A percentile compares a stretch with the other conserved stretches of the same genome.
phyloP scores from a whole-genome alignment of 1,284 basidiomycete genomes.

The Cryptococcus sp. region DNA sequence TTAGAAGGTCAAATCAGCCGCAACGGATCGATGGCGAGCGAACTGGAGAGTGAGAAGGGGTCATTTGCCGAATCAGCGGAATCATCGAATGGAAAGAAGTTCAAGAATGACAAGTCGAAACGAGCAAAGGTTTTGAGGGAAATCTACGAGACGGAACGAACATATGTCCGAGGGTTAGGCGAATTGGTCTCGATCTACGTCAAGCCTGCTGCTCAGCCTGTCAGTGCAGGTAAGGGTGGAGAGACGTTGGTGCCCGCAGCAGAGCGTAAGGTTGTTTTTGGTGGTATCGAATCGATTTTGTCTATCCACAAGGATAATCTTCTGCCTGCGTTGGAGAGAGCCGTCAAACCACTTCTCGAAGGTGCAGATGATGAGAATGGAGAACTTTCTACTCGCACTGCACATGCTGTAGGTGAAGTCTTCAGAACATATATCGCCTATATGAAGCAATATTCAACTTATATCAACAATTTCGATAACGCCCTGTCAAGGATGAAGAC shows the following conservation, averaged over 20 bases:
- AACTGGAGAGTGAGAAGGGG: slow-evolving; percentile 13
- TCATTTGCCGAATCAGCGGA: slow-evolving; percentile 3
- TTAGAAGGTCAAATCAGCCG: slow-evolving; percentile 16
- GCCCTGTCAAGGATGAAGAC: slow-evolving; percentile 77
- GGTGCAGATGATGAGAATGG: slow-evolving; percentile 64
- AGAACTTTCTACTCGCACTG: slow-evolving; percentile 66
- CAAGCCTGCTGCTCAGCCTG: slow-evolving; percentile 69
- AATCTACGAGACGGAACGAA: slow-evolving; percentile 89
- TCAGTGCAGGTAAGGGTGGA: slow-evolving; percentile 54
- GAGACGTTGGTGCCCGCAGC: slow-evolving; percentile 61
- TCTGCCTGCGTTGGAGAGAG: slow-evolving; percentile 77
- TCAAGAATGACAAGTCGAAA: slow-evolving; percentile 79
- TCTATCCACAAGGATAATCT: slow-evolving; percentile 90
- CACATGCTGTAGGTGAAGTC: slow-evolving; percentile 77
- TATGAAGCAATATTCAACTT: slow-evolving; percentile 95
- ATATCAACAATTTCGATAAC: slow-evolving; percentile 94
- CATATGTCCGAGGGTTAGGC: slow-evolving; percentile 86
- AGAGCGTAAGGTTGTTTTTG: slow-evolving; percentile 90
- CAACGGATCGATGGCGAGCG: slow-evolving; percentile 19
- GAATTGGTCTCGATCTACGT: slow-evolving; percentile 96
- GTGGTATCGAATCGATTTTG: slow-evolving; percentile 82
- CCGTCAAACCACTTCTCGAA: slow-evolving; percentile 63
- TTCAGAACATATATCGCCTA: slow-evolving; percentile 91
- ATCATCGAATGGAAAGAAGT: slow-evolving; percentile 64
- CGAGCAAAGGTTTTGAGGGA: slow-evolving; percentile 73